Conservation (phyloP, 2,329 filamentous ascomycete species). For the Paecilomyces variotii region DNA sequence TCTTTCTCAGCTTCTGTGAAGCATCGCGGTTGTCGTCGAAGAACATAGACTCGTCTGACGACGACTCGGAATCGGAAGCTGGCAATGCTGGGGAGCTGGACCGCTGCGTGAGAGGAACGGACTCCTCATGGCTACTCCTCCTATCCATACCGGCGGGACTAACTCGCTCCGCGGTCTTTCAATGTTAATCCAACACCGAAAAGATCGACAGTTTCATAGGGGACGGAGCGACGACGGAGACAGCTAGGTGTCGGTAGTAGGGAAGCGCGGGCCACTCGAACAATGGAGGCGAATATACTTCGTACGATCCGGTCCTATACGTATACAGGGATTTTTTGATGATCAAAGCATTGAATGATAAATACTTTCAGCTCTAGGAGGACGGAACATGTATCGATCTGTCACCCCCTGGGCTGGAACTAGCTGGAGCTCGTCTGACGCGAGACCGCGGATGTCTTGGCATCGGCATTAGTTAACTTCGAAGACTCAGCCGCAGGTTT, state of each 20-base stretch:
- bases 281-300: not conserved
- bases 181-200: not conserved
- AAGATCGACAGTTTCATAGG: not conserved
- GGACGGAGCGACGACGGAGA: not conserved
- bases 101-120: constrained; percentile 18
- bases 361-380: not conserved
- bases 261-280: not conserved
- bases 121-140: constrained; percentile 9
- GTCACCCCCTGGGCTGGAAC: not conserved
- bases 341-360: not conserved
- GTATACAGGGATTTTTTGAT: not conserved
- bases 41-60: constrained; percentile 23
- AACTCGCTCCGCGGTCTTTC: not conserved
- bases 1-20: constrained; percentile 3
- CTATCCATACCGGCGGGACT: not conserved
- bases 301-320: not conserved
- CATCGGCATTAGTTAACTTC: not conserved
- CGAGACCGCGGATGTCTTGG: constrained; percentile 1
- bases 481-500: not conserved
- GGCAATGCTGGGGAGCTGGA: constrained; percentile 15
- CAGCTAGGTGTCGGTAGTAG: not conserved
- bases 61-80: constrained; percentile 26
- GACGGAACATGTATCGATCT: not conserved
- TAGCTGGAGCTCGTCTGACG: not conserved
- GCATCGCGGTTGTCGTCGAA: constrained; percentile 17